Percentiles rank a stretch among this genome's conserved stretches.
Conservation (phyloP, 1,139 yeast species). For the Debaryomycetaceae sp. region DNA sequence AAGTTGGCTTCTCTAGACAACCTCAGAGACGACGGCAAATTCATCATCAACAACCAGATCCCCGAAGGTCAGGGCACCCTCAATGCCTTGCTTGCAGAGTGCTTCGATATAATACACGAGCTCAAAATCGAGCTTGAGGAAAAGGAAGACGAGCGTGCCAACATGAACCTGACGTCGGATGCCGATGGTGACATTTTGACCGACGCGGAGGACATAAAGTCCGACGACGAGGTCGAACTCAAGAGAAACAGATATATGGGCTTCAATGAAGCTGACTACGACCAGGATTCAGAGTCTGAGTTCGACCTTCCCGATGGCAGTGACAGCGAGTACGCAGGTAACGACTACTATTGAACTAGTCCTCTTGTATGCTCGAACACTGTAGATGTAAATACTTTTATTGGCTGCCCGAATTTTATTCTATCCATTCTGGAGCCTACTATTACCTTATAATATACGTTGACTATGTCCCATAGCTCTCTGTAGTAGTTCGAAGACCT, state of each 20-base stretch:
- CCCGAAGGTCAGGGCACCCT: slow-evolving; percentile 98
- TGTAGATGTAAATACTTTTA: no score
- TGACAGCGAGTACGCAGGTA: slow-evolving; percentile 39
- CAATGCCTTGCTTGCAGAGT: slow-evolving; percentile 85
- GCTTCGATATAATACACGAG: slow-evolving; percentile 91
- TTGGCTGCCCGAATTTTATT: no score
- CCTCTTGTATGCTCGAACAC: no score
- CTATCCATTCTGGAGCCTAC: no score
- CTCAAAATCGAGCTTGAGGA: slow-evolving; percentile 85
- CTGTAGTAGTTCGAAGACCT: no score
- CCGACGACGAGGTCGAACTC: slow-evolving; percentile 44
- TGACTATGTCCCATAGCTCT: no score
- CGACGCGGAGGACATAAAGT: slow-evolving; percentile 26
- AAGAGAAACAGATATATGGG: slow-evolving; percentile 44
- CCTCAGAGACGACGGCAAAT: slow-evolving; percentile 84
- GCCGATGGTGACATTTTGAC: slow-evolving; percentile 12
- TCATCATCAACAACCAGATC: slow-evolving; percentile 77
- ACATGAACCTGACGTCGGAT: slow-evolving; percentile 14
- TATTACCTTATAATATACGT: no score
- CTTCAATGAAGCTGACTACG: slow-evolving; percentile 48
- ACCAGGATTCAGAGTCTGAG: slow-evolving; percentile 35
- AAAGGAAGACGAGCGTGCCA: slow-evolving; percentile 38
- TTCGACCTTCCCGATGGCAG: slow-evolving; percentile 18
- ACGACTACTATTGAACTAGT: slow-evolving; percentile 36
- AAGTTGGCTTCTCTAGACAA: slow-evolving; percentile 88